Percentiles rank a stretch among this genome's conserved stretches.
Evolutionary conservation across 1,284 basidiomycete species (phyloP).

Genomic region (Albatrellus sp.): DNA sequence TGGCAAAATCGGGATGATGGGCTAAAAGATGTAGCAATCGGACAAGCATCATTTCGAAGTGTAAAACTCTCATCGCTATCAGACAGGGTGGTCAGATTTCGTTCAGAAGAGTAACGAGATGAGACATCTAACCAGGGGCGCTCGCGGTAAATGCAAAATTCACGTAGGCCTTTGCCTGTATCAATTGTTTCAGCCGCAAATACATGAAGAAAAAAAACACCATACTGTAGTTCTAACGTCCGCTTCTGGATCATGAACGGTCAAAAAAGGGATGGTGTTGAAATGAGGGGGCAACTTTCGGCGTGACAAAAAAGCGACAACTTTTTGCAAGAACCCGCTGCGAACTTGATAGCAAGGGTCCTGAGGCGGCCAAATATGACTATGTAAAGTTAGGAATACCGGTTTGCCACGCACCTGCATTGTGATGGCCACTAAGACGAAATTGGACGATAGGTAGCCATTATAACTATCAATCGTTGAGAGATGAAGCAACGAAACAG

Average conservation of each 20-base stretch:
- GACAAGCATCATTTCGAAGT: constrained; percentile 76
- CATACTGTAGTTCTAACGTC: constrained; percentile 58
- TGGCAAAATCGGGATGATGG: constrained; percentile 86
- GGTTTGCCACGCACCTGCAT: constrained; percentile 47
- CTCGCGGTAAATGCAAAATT: constrained; percentile 31
- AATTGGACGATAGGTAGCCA: constrained; percentile 47
- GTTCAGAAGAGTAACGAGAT: neutral
- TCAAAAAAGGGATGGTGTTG: constrained; percentile 80
- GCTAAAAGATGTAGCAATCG: constrained; percentile 81
- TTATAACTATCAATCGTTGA: constrained; percentile 53
- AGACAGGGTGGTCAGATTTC: constrained; percentile 1
- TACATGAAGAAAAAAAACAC: neutral
- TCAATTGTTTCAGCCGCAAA: neutral
- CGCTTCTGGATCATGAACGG: constrained; percentile 83
- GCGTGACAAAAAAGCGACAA: constrained; percentile 47
- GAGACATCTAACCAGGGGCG: constrained; percentile 28
- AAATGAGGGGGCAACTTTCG: constrained; percentile 62
- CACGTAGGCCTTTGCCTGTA: constrained; percentile 51
- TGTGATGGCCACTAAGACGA: constrained; percentile 60
- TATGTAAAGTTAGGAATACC: neutral
- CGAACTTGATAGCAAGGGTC: constrained; percentile 87
- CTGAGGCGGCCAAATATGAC: constrained; percentile 23
- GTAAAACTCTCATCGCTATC: constrained; percentile 45
- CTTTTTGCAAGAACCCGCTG: constrained; percentile 63
- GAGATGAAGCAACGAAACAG: constrained; percentile 73